Evolutionary conservation across 1,284 basidiomycete genomes (phyloP), one percentile per base, ranked within the genome.

Genomic region (Puccinia hordei): DNA sequence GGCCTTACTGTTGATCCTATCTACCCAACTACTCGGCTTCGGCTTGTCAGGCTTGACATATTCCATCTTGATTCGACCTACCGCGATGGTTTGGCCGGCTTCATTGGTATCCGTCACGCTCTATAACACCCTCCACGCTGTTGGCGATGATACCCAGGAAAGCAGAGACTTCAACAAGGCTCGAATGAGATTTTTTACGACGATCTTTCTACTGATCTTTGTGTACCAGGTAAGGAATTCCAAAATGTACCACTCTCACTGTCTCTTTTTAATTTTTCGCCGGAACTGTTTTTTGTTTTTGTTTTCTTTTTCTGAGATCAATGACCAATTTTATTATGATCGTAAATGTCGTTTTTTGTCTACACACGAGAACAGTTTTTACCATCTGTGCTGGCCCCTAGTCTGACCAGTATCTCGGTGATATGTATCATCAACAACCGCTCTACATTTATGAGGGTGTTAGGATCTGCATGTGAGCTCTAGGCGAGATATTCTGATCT

Each of bases 21-120:
- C 87, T 3, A 89, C 88, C 0, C 89, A 89, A 82, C 86, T 88
- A 68, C 87, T 89, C 35, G 88, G 88, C 1, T 89, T 88, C 79
- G 88, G 88, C 0, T 83, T 89, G 3, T 87, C 87, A 10, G 88
- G 88, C 81, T 44, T 85, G n/a, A 85, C 86, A 49, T 85, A 85
- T 38, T 75, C 76, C 4, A 66, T 81, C 24, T 80, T 86, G 22
- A 83, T 86, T 10, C 84, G 86, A 51, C 85, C 85, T 2, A 83
- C 84, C 4, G 82, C 82, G 27, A 85, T 85, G 85, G 73, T 86
- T 35, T 85, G 83, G 78, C 83, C 83, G 1, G 79, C 82, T 55
- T 82, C 85, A 17, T 81, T 87, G 19, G 86, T 86, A 17, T 83
- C 85, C 0, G 83, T 86, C 15, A 85, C 85, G 19, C 84, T 86